phyloP scores from a whole-genome alignment of 495 filamentous ascomycete species.

The Penicillium flavigenum region DNA sequence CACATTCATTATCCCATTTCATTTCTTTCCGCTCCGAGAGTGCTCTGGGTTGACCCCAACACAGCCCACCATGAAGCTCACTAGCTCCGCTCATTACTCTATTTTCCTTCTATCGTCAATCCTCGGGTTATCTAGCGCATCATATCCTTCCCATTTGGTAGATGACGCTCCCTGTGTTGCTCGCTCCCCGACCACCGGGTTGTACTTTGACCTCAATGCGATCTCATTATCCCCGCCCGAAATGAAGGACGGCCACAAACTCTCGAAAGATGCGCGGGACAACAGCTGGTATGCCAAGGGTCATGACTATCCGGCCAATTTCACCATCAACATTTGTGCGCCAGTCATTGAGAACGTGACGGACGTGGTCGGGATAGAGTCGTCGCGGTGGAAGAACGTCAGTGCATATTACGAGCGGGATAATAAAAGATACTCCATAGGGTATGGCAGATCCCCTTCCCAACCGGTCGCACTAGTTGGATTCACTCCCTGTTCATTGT shows the following conservation, averaged over 20 bases:
- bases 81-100: slow-evolving; percentile 22
- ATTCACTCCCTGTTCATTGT: background rate
- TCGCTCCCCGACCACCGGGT: slow-evolving; percentile 66
- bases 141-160: slow-evolving; percentile 28
- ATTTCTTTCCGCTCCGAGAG: background rate
- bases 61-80: slow-evolving; percentile 24
- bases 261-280: slow-evolving; percentile 58
- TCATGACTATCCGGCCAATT: slow-evolving; percentile 84
- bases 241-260: slow-evolving; percentile 55
- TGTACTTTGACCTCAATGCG: slow-evolving; percentile 87
- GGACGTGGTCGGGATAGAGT: slow-evolving; percentile 67
- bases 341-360: slow-evolving; percentile 75
- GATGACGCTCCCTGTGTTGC: slow-evolving; percentile 68
- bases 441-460: slow-evolving; percentile 51
- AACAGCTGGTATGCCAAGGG: slow-evolving; percentile 81
- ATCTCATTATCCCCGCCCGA: slow-evolving; percentile 59
- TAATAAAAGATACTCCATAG: slow-evolving; percentile 78
- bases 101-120: slow-evolving; percentile 23
- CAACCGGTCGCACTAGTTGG: background rate
- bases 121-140: slow-evolving; percentile 23
- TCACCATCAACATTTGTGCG: slow-evolving; percentile 92
- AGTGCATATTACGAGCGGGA: slow-evolving; percentile 83
- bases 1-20: slow-evolving; percentile 12
- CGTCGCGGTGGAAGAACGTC: slow-evolving; percentile 70
- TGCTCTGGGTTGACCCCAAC: background rate